These are phyloP conservation scores for Herpetomonas samuelpessoai DNA, from an alignment of 208 protist species.

Conservation along the genomic window DNA sequence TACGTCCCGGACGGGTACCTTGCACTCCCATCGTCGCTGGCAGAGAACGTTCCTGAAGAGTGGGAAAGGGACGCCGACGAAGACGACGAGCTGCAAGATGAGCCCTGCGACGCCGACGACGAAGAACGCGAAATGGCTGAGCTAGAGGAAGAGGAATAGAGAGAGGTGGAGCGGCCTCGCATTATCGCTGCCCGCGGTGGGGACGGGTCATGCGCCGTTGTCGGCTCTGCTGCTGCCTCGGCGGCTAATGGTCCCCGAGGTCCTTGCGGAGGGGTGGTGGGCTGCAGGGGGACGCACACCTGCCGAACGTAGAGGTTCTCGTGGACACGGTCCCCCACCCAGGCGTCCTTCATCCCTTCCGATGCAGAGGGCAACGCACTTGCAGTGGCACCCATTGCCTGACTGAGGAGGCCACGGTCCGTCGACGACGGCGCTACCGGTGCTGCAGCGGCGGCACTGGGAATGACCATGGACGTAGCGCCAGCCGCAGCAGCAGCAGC, in stretches of 20 bases:
- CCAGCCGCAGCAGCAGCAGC: too few relatives aligned
- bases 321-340: slow-evolving; percentile 7
- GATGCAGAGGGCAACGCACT: background rate
- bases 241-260: background rate
- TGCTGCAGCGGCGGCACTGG: too few relatives aligned
- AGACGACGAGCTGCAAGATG: background rate
- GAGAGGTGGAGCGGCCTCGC: too few relatives aligned
- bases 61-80: background rate
- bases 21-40: background rate
- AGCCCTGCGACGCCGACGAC: too few relatives aligned
- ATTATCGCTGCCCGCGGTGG: too few relatives aligned
- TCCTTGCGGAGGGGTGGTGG: background rate
- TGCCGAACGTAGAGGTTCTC: slow-evolving; percentile 38
- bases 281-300: slow-evolving; percentile 21
- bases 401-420: too few relatives aligned
- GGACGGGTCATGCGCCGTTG: too few relatives aligned
- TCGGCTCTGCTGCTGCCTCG: background rate
- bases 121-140: too few relatives aligned
- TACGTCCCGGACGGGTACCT: background rate
- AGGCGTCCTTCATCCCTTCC: background rate
- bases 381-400: background rate
- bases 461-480: background rate
- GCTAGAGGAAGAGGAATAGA: too few relatives aligned
- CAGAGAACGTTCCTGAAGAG: too few relatives aligned
- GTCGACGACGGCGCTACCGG: too few relatives aligned